Conservation (phyloP, 2,329 filamentous ascomycete species). For the Alternaria gaisen region DNA sequence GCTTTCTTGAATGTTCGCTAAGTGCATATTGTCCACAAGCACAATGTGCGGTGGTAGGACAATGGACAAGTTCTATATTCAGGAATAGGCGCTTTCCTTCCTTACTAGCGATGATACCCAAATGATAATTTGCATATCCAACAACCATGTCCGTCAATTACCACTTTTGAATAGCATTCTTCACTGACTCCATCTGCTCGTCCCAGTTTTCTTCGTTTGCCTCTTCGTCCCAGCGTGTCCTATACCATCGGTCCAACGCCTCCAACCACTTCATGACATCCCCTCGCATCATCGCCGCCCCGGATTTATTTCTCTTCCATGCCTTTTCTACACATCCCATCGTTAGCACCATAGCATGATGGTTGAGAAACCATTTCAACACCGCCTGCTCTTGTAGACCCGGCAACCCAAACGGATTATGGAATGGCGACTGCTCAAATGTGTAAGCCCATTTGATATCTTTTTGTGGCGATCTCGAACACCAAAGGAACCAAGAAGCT, state of each 20-base stretch:
- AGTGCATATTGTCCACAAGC: background rate
- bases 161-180: constrained; percentile 15
- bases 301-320: constrained; percentile 13
- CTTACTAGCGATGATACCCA: background rate
- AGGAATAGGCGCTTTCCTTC: background rate
- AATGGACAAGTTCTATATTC: background rate
- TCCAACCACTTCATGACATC: constrained; percentile 16
- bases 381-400: background rate
- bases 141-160: background rate
- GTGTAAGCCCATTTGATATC: constrained; percentile 17
- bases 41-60: no score
- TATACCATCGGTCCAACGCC: constrained; percentile 11
- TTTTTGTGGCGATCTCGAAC: background rate
- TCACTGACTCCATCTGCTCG: constrained; percentile 1
- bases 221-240: background rate
- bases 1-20: constrained; percentile 15
- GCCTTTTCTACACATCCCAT: constrained; percentile 12
- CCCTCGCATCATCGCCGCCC: constrained; percentile 1
- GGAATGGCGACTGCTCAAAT: constrained; percentile 13
- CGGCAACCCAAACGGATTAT: constrained; percentile 8
- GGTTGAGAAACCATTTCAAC: constrained; percentile 8
- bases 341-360: constrained; percentile 11
- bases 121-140: background rate
- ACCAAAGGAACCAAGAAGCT: constrained; percentile 26
- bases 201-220: constrained; percentile 3